Base-by-base conservation (phyloP, 2,329 filamentous ascomycete genomes). In the Diplocarpon mali region DNA sequence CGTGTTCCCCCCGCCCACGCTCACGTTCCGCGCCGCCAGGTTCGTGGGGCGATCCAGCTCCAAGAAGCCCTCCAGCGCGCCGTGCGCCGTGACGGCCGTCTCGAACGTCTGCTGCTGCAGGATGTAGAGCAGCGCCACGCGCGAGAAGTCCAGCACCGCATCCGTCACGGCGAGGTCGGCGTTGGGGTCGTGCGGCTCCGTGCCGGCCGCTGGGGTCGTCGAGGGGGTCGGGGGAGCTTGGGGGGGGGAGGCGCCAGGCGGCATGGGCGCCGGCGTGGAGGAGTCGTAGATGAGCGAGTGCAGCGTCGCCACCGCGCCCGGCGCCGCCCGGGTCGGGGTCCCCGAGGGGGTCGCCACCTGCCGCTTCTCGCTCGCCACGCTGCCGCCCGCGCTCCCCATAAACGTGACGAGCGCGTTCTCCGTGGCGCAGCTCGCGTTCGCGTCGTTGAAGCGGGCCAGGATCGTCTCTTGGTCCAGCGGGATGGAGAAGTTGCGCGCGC, bases 401-500 rank as follows among this genome's bases (percentile, higher is more conserved):
- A 95, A 94, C 0, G 85, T 87, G 13, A 96, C 82, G 3, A 98
- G 71, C 0, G 87, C 82, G 57, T 96, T 96, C 62, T 95, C 83
- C 0, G 81, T 78, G 8, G 78, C 77, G 63, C 92, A 98, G 44
- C 84, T 88, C 13, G 95, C 69, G 52, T 83, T 83, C 28, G 75
- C 76, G 5, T 72, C 66, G 57, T 83, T 90, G 63, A 96, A 85
- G 38, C 87, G 75, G 1, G 80, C 78, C 44, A 95, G 66, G 41
- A 96, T 75, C 7, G 72, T 72, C 1, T 76, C 76, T 3, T 76
- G 71, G 36, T 83, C 77, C 1, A 98, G 73, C 0, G 85, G 76
- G 37, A 98, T 75, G 2, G 79, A 80, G 64, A 85, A 96, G 54
- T 85, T 83, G 16, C 65, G 59, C 0, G 83, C 76, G 37, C 73